A percentile compares a stretch with the other conserved stretches of the same genome.
Evolutionary conservation across 495 filamentous ascomycete genomes (phyloP).

Genomic region (Neurospora sp.): DNA sequence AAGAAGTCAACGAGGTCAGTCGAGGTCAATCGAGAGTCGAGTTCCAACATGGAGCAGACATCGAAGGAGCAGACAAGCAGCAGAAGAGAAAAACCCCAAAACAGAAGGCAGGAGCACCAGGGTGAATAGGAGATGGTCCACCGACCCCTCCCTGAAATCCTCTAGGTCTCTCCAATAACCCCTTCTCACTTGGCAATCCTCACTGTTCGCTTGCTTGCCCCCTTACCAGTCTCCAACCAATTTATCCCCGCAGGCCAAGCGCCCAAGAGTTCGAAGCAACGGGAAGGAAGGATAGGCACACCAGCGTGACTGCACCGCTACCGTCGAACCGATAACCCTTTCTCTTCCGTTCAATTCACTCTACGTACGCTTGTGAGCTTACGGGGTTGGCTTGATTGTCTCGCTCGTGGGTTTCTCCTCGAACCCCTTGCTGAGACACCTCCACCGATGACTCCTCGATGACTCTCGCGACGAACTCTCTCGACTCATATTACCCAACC

Average conservation of each 20-base stretch:
- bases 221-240: not conserved
- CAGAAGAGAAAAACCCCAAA: not conserved
- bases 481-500: too few relatives aligned
- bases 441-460: not conserved
- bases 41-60: not conserved
- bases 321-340: not conserved
- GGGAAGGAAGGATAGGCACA: not conserved
- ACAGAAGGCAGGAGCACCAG: not conserved
- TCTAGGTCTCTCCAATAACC: not conserved
- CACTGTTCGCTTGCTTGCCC: not conserved
- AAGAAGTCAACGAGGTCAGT: not conserved
- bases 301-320: not conserved
- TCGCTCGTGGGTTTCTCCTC: not conserved
- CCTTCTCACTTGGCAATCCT: not conserved
- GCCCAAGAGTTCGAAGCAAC: not conserved
- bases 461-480: not conserved
- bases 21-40: not conserved
- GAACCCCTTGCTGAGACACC: not conserved
- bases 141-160: not conserved
- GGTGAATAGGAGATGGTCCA: not conserved
- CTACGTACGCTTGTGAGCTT: not conserved
- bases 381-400: not conserved
- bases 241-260: not conserved
- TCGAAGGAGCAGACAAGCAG: too few relatives aligned
- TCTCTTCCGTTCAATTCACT: not conserved